phyloP scores from a whole-genome alignment of 1,284 basidiomycete species.

The Ganoderma sp. region DNA sequence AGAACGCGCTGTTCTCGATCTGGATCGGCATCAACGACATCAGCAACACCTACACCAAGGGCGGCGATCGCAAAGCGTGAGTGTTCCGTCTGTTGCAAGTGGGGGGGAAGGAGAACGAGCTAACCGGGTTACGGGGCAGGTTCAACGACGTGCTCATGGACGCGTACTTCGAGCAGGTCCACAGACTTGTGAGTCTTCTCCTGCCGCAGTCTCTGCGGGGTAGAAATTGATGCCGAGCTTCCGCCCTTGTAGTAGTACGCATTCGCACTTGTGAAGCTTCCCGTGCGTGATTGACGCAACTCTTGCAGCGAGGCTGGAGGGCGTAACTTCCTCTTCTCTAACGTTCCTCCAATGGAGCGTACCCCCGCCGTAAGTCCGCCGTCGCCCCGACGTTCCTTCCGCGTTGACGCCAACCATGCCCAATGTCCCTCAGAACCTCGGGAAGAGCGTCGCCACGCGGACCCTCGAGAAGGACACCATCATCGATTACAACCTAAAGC shows the following conservation, averaged over 20 bases:
- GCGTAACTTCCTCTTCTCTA: slow-evolving; percentile 64
- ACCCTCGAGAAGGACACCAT: background rate
- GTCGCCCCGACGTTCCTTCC: background rate
- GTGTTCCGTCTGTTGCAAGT: slow-evolving; percentile 27
- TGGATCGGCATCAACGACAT: slow-evolving; percentile 71
- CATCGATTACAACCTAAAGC: background rate
- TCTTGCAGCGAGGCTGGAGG: slow-evolving; percentile 51
- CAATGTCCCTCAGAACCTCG: background rate
- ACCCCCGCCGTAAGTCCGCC: background rate
- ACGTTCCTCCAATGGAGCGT: slow-evolving; percentile 49
- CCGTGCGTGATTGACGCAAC: background rate
- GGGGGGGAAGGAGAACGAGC: background rate
- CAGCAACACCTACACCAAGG: slow-evolving; percentile 54
- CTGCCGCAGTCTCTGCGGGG: background rate
- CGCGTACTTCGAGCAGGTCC: slow-evolving; percentile 58
- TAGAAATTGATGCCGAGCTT: background rate
- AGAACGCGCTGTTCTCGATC: slow-evolving; percentile 59
- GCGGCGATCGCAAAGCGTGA: slow-evolving; percentile 56
- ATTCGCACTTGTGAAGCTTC: background rate
- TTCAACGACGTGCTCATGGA: slow-evolving; percentile 57
- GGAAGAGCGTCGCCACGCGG: background rate
- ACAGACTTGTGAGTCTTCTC: slow-evolving; percentile 53
- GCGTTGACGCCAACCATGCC: background rate
- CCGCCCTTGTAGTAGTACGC: slow-evolving; percentile 35
- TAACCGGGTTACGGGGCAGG: slow-evolving; percentile 36